These are phyloP conservation scores for Entophlyctis helioformis DNA, from an alignment of 192 early-diverging fungal genomes.

Conservation along the genomic window DNA sequence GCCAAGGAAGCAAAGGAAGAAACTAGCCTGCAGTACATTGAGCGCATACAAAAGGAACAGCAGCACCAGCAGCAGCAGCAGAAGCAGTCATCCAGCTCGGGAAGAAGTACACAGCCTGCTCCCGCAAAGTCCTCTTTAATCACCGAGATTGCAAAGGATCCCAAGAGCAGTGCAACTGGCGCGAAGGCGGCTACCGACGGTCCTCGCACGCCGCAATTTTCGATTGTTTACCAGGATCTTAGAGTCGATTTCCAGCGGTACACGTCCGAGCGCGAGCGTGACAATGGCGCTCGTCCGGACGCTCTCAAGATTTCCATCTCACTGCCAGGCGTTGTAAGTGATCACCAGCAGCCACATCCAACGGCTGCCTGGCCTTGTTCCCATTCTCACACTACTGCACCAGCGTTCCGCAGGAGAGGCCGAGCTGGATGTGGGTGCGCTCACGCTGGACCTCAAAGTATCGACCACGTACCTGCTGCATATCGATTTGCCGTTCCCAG, in stretches of 20 bases:
- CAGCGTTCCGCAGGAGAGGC: constrained; percentile 11
- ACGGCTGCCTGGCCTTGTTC: no score
- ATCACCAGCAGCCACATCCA: not conserved
- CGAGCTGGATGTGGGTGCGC: constrained; percentile 11
- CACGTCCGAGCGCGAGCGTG: constrained; percentile 19
- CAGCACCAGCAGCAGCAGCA: no score
- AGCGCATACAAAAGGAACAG: no score
- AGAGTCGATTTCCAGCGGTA: constrained; percentile 22
- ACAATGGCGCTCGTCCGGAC: constrained; percentile 24
- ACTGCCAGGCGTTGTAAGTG: constrained; percentile 24
- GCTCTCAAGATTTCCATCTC: constrained; percentile 25
- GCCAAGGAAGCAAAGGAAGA: no score
- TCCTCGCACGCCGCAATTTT: constrained; percentile 22
- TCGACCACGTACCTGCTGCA: constrained; percentile 21
- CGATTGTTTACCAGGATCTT: constrained; percentile 20
- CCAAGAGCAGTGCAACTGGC: no score
- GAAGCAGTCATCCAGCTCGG: no score
- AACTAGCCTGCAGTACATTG: no score
- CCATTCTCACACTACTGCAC: not conserved
- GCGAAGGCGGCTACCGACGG: no score
- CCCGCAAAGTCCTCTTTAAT: not conserved
- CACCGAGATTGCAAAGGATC: no score
- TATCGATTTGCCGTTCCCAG: constrained; percentile 30
- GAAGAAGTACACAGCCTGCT: constrained; percentile 5
- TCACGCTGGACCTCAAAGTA: constrained; percentile 11